Base-by-base conservation (phyloP, 495 filamentous ascomycete genomes). In the Penicillium silybi region DNA sequence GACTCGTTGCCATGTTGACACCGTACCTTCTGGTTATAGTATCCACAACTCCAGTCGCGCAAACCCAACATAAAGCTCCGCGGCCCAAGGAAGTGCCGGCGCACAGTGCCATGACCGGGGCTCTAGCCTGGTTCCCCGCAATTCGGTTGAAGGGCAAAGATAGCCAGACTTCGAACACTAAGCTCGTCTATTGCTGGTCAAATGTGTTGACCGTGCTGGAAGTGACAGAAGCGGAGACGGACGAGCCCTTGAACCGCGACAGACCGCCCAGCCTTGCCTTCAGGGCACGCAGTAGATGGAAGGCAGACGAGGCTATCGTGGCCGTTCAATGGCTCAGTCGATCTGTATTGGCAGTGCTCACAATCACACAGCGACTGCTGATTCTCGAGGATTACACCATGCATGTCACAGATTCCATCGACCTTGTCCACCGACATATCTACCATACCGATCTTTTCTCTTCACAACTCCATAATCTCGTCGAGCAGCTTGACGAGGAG, bases 181-280 rank as follows among this genome's bases (percentile, higher is more conserved):
- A 97, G 64, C 77, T 99, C n/a, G 91, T 89, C 2, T 99, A 97
- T 68, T 96, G 90, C 63, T 99, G 93, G 95, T 97, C 92, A 10
- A 96, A 96, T 61, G 82, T 97, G 25, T 73, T 99, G 50, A 97
- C 92, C 1, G 85, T 97, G 17, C 65, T 97, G 20, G 95, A 99
- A 50, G 80, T 97, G 18, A 84, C 89, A 34, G 87, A 89, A 56
- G 74, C 82, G 18, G 82, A 82, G 39, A 64, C 68, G 5, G 77
- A 85, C 2, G 85, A 89, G 25, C 74, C 84, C 51, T 76, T 74
- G 37, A 81, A 86, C 41, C 75, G 71, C 44, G 78, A 83, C 26
- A 87, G 85, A 50, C 89, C 87, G 4, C 85, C 92, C 8, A 81
- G 73, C 40, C 80, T 97, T 6, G 80, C 80, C 25, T 97, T 99